Conservation (phyloP, 1,284 basidiomycete genomes). For the Erythrobasidium hasegawianum region DNA sequence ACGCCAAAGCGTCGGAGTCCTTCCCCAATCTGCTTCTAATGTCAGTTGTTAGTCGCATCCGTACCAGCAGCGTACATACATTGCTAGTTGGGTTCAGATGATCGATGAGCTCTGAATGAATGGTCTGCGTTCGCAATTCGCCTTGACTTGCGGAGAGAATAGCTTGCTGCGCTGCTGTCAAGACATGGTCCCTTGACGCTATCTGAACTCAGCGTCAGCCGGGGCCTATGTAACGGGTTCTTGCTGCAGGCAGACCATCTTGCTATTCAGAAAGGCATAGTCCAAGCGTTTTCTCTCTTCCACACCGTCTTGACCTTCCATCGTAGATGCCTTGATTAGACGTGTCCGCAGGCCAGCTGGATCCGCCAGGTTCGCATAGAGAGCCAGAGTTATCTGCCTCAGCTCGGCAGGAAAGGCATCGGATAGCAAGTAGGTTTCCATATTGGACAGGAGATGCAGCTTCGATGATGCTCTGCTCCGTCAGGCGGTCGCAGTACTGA, state of each 20-base stretch:
- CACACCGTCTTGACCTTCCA: slow-evolving; percentile 61
- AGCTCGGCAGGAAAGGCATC: slow-evolving; percentile 22
- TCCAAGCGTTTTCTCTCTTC: slow-evolving; percentile 67
- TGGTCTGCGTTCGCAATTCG: slow-evolving; percentile 65
- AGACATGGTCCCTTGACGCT: slow-evolving; percentile 67
- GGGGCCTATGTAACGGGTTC: too few species aligned
- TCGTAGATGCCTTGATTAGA: slow-evolving; percentile 63
- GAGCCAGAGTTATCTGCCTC: slow-evolving; percentile 52
- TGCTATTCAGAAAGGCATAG: slow-evolving; percentile 81
- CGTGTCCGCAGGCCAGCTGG: slow-evolving; percentile 60
- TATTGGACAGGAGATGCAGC: too few species aligned
- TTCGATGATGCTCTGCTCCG: too few species aligned
- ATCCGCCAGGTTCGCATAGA: slow-evolving; percentile 66
- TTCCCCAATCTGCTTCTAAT: slow-evolving; percentile 69
- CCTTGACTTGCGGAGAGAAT: slow-evolving; percentile 63
- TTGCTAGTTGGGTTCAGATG: slow-evolving; percentile 78
- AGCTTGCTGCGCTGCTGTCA: slow-evolving; percentile 75
- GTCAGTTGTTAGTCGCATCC: too few species aligned
- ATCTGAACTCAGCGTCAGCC: too few species aligned
- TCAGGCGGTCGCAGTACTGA: too few species aligned
- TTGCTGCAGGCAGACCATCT: too few species aligned
- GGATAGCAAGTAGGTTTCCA: slow-evolving; percentile 20
- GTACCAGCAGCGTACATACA: too few species aligned
- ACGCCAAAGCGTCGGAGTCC: slow-evolving; percentile 79
- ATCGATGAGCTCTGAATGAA: slow-evolving; percentile 83